Base-by-base conservation (phyloP, 1,284 basidiomycete species). In the Xanthoconium separans region DNA sequence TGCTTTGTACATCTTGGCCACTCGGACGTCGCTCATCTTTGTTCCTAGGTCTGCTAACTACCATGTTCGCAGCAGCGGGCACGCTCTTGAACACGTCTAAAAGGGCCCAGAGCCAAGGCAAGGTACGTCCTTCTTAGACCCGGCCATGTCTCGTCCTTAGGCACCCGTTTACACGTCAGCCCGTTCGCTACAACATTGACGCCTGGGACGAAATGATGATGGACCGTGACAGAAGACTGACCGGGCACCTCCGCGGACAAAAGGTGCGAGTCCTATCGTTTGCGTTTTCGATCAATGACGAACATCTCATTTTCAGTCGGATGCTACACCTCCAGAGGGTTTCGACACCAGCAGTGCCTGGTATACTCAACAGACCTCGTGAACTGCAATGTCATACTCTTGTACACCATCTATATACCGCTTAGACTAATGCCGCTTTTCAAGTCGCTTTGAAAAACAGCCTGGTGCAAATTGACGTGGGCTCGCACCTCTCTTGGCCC, bases 201-300 rank as follows among this genome's bases (percentile, higher is more conserved):
- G 73, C 80, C 31, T 97, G 93, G 93, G 94, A 98, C 60, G 81
- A 90, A 52, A 92, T 93, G 89, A 93, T 98, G 93, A 93, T 96
- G 88, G 84, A 87, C 66, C 79, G 94, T 55, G 95, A 98, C 75
- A 78, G 81, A 67, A 78, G 91, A 62, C 73, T 98, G 70, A 96
- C 94, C n/a, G 95, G 95, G 18, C 90, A 91, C 67, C 68, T 75
- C 65, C 81, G 95, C 62, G 93, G 93, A 49, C 94, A 97, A 72
- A 79, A 79, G 70, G 94, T 95, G 70, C 68, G 89, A 12, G 77
- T 37, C 16, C 7, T 10, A n/a, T 37, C 22, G 2, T 4, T 30
- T 20, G 13, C 11, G 51, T 40, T 27, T 46, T 49, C 45, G 18
- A 39, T 39, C 6, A 16, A 36, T 36, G 36, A 44, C 22, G 27